Base-by-base conservation (phyloP, 345 rosid species). In the Bruguiera parviflora region DNA sequence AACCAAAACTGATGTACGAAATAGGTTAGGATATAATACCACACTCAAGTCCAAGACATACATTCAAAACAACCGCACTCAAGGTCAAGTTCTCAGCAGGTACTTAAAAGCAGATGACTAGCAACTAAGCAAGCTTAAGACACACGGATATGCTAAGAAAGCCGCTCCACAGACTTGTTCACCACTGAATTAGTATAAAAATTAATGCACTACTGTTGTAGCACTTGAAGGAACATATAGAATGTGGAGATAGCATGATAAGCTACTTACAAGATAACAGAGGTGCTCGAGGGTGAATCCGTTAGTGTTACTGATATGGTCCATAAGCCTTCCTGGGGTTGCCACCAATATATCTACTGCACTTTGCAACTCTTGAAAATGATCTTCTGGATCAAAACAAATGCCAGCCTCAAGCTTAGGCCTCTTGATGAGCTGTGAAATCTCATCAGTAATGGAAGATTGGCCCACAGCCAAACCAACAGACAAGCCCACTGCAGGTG, bases 281-380 rank as follows among this genome's bases (percentile, higher is more conserved):
- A 95, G 92, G 79, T 95, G 97, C 84, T 95, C 96, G 46, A 92
- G 91, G 0, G 96, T 92, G 74, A 95, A 95, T 31, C 97, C 98
- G 73, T 84, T 83, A 8, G 99, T 95, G 75, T 78, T 77, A 77
- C 83, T 88, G 52, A 92, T 92, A 79, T 95, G 97, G 55, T 95
- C 99, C 96, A 92, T 85, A n/a, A 95, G 89, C 81, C 99, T 89
- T 75, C 99, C 99, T 5, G 97, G 99, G 62, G 97, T 95, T 60
- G 99, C 96, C 68, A 95, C 91, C 80, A 92, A 78, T 84, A 95
- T 88, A 77, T 95, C 99, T 53, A 92, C 97, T 9, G 89, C 79
- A 84, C 89, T 86, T 68, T 87, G 86, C 59, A 88, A 74, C 75
- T 72, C 82, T 5, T 64, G 82, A 1, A 81, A 75, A 53, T 79